These are phyloP conservation scores for Penicillium nucicola DNA, from an alignment of 495 filamentous ascomycete species.

Conservation along the genomic window DNA sequence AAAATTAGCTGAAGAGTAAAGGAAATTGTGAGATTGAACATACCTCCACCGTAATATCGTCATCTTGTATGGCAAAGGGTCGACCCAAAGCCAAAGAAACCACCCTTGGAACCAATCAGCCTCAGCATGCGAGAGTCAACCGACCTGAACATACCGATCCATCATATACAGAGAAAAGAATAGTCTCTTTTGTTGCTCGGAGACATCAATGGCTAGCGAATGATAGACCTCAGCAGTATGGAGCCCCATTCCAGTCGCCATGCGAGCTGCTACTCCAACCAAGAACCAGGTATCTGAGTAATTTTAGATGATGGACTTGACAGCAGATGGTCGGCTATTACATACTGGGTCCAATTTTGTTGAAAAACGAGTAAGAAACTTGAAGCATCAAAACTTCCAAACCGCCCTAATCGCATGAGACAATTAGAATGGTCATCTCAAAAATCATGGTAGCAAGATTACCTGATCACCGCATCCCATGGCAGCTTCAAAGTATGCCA, in stretches of 20 bases:
- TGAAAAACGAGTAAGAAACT: slow-evolving; percentile 42
- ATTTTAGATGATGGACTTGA: neutral
- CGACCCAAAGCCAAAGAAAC: slow-evolving; percentile 38
- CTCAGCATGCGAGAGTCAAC: neutral
- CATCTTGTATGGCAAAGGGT: slow-evolving; percentile 38
- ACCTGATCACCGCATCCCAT: slow-evolving; percentile 38
- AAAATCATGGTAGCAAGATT: neutral
- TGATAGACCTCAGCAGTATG: slow-evolving; percentile 24
- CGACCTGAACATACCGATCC: slow-evolving; percentile 29
- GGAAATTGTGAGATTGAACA: neutral
- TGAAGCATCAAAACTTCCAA: slow-evolving; percentile 40
- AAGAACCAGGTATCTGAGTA: slow-evolving; percentile 31
- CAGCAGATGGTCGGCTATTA: neutral
- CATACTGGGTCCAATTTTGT: slow-evolving; percentile 39
- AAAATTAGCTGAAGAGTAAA: neutral
- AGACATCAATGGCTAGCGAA: slow-evolving; percentile 19
- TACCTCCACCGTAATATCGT: slow-evolving; percentile 36
- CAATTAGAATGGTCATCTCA: neutral
- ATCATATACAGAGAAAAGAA: slow-evolving; percentile 46
- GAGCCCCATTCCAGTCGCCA: slow-evolving; percentile 34
- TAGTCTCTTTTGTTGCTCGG: slow-evolving; percentile 33
- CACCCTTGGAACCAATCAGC: slow-evolving; percentile 17
- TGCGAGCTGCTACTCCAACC: slow-evolving; percentile 29
- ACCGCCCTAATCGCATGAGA: slow-evolving; percentile 17
- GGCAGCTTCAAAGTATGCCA: slow-evolving; percentile 34